These are phyloP conservation scores for Isatis tinctoria DNA, from an alignment of 345 rosid genomes.

Conservation along the genomic window DNA sequence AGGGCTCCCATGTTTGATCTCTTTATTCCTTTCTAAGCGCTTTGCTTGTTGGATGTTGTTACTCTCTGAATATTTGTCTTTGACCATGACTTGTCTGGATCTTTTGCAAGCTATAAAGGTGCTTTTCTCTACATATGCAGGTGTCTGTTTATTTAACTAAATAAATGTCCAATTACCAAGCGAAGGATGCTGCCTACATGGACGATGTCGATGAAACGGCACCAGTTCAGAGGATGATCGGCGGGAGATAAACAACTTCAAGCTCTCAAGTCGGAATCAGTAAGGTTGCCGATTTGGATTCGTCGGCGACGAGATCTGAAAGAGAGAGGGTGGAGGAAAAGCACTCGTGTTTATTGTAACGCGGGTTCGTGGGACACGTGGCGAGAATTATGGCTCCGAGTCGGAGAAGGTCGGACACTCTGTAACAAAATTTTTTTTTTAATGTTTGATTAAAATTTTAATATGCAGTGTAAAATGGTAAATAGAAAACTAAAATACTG, in stretches of 20 bases:
- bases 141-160: not conserved
- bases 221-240: not conserved
- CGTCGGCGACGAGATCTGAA: constrained; percentile 26
- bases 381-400: not conserved
- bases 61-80: not conserved
- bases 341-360: not conserved
- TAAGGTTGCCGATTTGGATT: constrained; percentile 19
- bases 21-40: not conserved
- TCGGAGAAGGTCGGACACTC: too few relatives aligned
- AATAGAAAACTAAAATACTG: too few relatives aligned
- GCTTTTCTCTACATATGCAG: constrained; percentile 8
- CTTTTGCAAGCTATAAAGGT: not conserved
- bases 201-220: constrained; percentile 35
- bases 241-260: not conserved
- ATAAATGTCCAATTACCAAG: constrained; percentile 60
- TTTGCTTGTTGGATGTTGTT: not conserved
- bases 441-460: too few relatives aligned
- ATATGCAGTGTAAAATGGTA: too few relatives aligned
- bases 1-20: too few relatives aligned
- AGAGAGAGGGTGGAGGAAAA: not conserved
- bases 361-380: constrained; percentile 31
- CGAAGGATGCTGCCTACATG: constrained; percentile 56
- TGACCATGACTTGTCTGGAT: not conserved
- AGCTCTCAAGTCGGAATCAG: not conserved
- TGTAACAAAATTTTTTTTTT: too few relatives aligned